A percentile compares a stretch with the other conserved stretches of the same genome.
These are phyloP conservation scores for Lactifluus volemus DNA, from an alignment of 768 basidiomycete genomes.

Conservation along the genomic window DNA sequence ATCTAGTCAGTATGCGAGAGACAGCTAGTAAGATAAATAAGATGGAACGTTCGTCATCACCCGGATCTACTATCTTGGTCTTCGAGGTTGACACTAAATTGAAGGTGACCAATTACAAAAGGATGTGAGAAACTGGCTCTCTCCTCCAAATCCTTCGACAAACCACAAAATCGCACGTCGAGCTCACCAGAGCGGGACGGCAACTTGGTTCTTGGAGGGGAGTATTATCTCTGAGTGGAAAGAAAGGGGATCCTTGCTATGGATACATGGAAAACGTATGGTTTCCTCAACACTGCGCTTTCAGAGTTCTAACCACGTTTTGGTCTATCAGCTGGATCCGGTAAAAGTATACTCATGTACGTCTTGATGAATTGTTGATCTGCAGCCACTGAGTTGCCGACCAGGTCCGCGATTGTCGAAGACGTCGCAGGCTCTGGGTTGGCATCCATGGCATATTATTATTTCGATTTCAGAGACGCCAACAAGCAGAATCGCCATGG, in stretches of 20 bases:
- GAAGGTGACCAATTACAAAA: neutral
- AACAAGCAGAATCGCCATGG: neutral
- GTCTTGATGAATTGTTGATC: neutral
- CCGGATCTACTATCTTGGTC: rapidly evolving
- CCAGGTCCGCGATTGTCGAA: neutral
- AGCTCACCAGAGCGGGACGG: neutral
- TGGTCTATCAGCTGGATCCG: neutral
- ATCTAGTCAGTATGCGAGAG: neutral
- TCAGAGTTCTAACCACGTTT: neutral
- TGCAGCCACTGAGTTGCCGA: neutral
- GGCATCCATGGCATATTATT: neutral
- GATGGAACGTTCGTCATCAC: constrained; percentile 1
- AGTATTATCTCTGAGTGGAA: neutral
- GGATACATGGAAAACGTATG: constrained; percentile 11
- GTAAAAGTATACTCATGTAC: neutral
- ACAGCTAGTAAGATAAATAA: neutral
- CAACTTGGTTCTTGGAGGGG: neutral
- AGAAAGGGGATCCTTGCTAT: neutral
- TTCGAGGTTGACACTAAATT: neutral
- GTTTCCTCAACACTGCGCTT: no score
- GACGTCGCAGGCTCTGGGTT: neutral
- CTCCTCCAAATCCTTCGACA: neutral
- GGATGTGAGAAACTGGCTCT: neutral
- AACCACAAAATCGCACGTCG: neutral
- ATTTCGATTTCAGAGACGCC: neutral